Conservation (phyloP, 2,329 filamentous ascomycete species). For the Pyrenophora tritici-repentis region DNA sequence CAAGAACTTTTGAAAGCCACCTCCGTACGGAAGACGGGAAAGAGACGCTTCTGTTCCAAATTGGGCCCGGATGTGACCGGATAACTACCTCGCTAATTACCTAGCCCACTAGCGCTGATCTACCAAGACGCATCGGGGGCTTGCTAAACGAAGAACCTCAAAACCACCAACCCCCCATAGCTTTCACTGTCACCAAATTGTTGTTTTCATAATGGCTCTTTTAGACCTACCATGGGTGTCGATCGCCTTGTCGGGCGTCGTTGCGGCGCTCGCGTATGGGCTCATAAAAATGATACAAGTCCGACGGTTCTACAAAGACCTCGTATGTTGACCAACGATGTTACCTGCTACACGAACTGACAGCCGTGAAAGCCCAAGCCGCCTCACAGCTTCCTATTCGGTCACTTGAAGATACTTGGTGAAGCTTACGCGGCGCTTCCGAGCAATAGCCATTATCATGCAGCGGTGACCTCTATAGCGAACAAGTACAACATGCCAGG, state of each 20-base stretch:
- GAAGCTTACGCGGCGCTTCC: slow-evolving; percentile 44
- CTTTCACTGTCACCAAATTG: neutral
- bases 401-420: slow-evolving; percentile 49
- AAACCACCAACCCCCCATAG: neutral
- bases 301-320: slow-evolving; percentile 29
- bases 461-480: slow-evolving; percentile 40
- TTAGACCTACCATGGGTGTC: slow-evolving; percentile 19
- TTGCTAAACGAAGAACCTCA: neutral
- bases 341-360: neutral
- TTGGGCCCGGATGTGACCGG: no score
- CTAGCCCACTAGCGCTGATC: neutral
- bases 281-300: slow-evolving; percentile 24
- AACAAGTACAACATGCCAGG: slow-evolving; percentile 43
- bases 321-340: slow-evolving; percentile 18
- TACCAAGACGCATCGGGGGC: neutral
- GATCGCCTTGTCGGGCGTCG: slow-evolving; percentile 12
- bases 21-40: no score
- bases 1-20: no score
- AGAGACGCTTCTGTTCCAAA: no score
- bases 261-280: slow-evolving; percentile 25
- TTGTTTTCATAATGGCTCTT: slow-evolving; percentile 6
- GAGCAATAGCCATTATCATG: slow-evolving; percentile 44
- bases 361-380: slow-evolving; percentile 42
- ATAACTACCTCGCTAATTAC: no score
- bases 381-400: slow-evolving; percentile 50